Evolutionary conservation across 129 eudicot genomes (phyloP), one percentile per base, ranked within the genome.

Genomic region (Flaveria brownii): DNA sequence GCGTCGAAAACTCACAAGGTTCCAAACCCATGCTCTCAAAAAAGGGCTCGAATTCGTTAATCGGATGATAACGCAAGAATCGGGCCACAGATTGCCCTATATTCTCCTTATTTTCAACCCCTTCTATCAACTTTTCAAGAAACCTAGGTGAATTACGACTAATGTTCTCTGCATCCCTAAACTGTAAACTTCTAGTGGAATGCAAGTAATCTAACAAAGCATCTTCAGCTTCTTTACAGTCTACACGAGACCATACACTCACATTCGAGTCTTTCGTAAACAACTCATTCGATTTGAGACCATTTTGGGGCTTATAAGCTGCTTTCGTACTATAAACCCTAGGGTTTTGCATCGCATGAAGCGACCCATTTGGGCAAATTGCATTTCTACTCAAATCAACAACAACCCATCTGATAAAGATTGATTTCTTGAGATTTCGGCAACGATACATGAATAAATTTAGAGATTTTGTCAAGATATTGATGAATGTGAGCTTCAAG

Each of bases 21-120:
- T 78, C 84, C 79, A 94, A 87, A 18, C 99, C 99, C 76, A 91
- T 86, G 77, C 99, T 94, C 82, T 94, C 99, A 66, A 91, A 89
- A 86, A 94, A 91, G 0, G 96, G 97, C 82, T 94, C 99, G 20
- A 85, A 94, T 57, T 94, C 99, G 66, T 94, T 91, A 68, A 94
- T 78, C 0, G 99, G 99, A 83, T 91, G 90, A 73, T 91, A 94
- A 14, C 93, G 77, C 72, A 94, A 84, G 80, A 86, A 89, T 70
- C 97, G 81, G 0, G 88, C 16, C 14, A 91, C 43, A 0, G 86
- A 85, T 5, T 80, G 76, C 10, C 91, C 85, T 0, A 81, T 68
- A 47, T 75, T 70, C 7, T 61, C 72, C 10, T 77, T 81, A 67
- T 68, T 46, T 8, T 73, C 80, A 63, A 91, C 85, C 51, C 78